Evolutionary conservation across 2,329 filamentous ascomycete species (phyloP).

Genomic region (Arthrobotrys pseudoclavata): DNA sequence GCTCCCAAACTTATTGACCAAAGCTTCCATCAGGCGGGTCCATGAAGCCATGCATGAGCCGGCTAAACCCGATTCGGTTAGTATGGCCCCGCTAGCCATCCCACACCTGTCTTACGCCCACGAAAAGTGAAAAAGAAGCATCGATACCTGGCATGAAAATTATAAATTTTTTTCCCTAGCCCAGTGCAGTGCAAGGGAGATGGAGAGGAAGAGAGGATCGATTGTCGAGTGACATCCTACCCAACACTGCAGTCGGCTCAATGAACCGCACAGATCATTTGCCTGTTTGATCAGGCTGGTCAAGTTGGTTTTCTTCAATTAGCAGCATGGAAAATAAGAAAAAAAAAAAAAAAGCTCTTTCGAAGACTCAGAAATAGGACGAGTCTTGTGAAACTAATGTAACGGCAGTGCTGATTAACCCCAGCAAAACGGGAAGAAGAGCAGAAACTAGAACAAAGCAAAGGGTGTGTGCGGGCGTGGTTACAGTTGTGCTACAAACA

Average conservation of each 20-base stretch:
- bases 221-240: slow-evolving; percentile 58
- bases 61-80: slow-evolving; percentile 54
- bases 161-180: slow-evolving; percentile 48
- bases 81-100: slow-evolving; percentile 37
- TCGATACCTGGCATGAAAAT: slow-evolving; percentile 46
- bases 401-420: neutral
- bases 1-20: slow-evolving; percentile 56
- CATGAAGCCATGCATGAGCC: slow-evolving; percentile 54
- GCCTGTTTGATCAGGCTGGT: slow-evolving; percentile 43
- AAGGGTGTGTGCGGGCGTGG: neutral
- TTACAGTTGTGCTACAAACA: slow-evolving; percentile 10
- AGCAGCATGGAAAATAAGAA: slow-evolving; percentile 21
- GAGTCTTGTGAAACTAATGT: neutral
- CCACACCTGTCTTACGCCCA: slow-evolving; percentile 38
- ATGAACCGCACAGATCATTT: too few relatives aligned
- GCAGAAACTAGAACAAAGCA: neutral
- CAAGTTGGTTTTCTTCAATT: slow-evolving; percentile 17
- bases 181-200: slow-evolving; percentile 5
- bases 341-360: slow-evolving; percentile 17
- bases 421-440: neutral
- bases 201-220: slow-evolving; percentile 21
- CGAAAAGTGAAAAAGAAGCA: slow-evolving; percentile 51
- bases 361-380: slow-evolving; percentile 16
- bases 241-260: slow-evolving; percentile 39
- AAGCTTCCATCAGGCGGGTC: slow-evolving; percentile 59